These are phyloP conservation scores for Sisymbrium irio DNA, from an alignment of 345 rosid genomes.

Conservation along the genomic window DNA sequence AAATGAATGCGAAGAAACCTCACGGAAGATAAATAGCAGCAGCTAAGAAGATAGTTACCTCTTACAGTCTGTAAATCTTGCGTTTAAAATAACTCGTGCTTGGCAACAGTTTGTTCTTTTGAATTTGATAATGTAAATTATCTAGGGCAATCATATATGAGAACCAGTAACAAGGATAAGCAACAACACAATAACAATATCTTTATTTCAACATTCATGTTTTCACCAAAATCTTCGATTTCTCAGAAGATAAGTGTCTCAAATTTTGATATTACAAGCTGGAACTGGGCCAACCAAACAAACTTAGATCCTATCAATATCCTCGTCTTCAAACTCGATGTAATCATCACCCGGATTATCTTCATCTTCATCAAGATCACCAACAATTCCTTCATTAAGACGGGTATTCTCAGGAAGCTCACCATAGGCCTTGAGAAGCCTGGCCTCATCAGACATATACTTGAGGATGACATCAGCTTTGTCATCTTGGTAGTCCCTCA, in stretches of 20 bases:
- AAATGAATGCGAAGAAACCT: slow-evolving; percentile 29
- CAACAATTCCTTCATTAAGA: slow-evolving; percentile 67
- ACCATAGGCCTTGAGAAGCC: slow-evolving; percentile 69
- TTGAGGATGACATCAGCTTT: slow-evolving; percentile 81
- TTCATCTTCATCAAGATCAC: slow-evolving; percentile 63
- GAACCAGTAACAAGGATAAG: neutral
- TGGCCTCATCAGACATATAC: slow-evolving; percentile 72
- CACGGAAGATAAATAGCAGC: neutral
- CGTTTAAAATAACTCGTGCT: neutral
- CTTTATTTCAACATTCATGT: slow-evolving; percentile 2
- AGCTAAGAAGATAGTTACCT: neutral
- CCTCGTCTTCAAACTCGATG: slow-evolving; percentile 75
- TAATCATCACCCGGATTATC: slow-evolving; percentile 57
- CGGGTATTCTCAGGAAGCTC: slow-evolving; percentile 67
- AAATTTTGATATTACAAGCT: slow-evolving; percentile 23
- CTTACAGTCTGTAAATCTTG: slow-evolving; percentile 16
- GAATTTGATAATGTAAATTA: slow-evolving; percentile 16
- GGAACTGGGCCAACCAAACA: neutral
- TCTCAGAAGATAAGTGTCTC: slow-evolving; percentile 4
- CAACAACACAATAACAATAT: slow-evolving; percentile 6
- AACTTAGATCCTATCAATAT: slow-evolving; percentile 65
- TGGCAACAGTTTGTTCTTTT: neutral
- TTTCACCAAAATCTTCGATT: neutral
- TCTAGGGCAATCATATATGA: neutral
- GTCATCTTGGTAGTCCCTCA: slow-evolving; percentile 82